phyloP scores from a whole-genome alignment of 257 asterid genomes.

The Penstemon newberryi region DNA sequence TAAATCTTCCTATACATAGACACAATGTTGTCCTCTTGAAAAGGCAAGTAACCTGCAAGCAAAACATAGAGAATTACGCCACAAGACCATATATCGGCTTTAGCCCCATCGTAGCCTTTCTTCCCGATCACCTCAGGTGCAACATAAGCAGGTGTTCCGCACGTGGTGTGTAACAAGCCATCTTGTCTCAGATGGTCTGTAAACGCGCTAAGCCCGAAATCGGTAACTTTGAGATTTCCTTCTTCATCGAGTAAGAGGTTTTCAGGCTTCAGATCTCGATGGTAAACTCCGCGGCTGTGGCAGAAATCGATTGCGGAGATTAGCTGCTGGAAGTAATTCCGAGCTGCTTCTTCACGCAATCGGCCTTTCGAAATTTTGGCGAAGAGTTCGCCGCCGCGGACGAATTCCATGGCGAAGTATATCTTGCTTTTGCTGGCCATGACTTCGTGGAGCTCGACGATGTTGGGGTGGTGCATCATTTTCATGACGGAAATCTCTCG shows the following conservation, averaged over 20 bases:
- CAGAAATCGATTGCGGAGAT: slow-evolving; percentile 57
- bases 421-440: slow-evolving; percentile 61
- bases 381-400: slow-evolving; percentile 57
- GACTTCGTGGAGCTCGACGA: slow-evolving; percentile 57
- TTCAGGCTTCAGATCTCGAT: slow-evolving; percentile 54
- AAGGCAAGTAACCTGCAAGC: slow-evolving; percentile 54
- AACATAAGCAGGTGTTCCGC: slow-evolving; percentile 59
- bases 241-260: slow-evolving; percentile 47
- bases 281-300: slow-evolving; percentile 60
- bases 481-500: slow-evolving; percentile 58
- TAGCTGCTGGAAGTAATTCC: slow-evolving; percentile 54
- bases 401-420: slow-evolving; percentile 53
- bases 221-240: slow-evolving; percentile 54
- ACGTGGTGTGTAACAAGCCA: slow-evolving; percentile 50
- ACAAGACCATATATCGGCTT: slow-evolving; percentile 62
- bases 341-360: slow-evolving; percentile 48
- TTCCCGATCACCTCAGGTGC: slow-evolving; percentile 60
- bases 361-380: slow-evolving; percentile 44
- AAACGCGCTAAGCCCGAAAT: slow-evolving; percentile 55
- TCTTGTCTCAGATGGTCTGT: slow-evolving; percentile 46
- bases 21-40: slow-evolving; percentile 48
- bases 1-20: slow-evolving; percentile 49
- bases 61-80: slow-evolving; percentile 52
- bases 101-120: slow-evolving; percentile 57
- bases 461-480: slow-evolving; percentile 57